Evolutionary conservation across 495 filamentous ascomycete genomes (phyloP).

Genomic region (Trichoderma reesei): DNA sequence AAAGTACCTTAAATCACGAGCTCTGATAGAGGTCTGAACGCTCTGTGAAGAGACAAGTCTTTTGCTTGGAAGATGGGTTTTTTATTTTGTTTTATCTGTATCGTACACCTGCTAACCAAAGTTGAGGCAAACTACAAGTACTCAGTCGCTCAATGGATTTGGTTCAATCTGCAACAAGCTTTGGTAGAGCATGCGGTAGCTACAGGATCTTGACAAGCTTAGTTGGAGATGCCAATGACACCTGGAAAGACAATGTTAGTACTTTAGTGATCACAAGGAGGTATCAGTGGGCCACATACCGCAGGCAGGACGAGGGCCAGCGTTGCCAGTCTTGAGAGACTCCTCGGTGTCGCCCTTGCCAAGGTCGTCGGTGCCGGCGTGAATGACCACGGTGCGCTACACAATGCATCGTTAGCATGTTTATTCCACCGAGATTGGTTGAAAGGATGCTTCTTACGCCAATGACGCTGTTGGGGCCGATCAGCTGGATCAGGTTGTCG

Average conservation of each 20-base stretch:
- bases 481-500: constrained; percentile 83
- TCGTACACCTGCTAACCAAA: not conserved
- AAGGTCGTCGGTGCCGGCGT: constrained; percentile 90
- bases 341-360: constrained; percentile 82
- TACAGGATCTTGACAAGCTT: constrained; percentile 17
- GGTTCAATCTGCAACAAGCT: not conserved
- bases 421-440: constrained; percentile 4
- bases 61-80: not conserved
- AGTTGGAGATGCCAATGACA: constrained; percentile 80
- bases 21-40: no score
- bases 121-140: not conserved
- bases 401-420: constrained; percentile 1
- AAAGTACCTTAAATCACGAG: no score
- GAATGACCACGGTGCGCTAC: constrained; percentile 88
- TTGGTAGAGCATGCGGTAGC: not conserved
- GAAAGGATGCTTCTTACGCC: constrained; percentile 52
- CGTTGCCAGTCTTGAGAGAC: constrained; percentile 96
- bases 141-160: not conserved
- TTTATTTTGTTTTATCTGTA: not conserved
- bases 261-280: constrained; percentile 12
- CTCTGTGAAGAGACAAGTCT: not conserved
- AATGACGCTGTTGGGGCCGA: constrained; percentile 89
- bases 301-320: constrained; percentile 84
- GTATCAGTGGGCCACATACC: constrained; percentile 43
- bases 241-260: constrained; percentile 27